Conservation (phyloP, 495 filamentous ascomycete species). For the Penicillium turbatum region DNA sequence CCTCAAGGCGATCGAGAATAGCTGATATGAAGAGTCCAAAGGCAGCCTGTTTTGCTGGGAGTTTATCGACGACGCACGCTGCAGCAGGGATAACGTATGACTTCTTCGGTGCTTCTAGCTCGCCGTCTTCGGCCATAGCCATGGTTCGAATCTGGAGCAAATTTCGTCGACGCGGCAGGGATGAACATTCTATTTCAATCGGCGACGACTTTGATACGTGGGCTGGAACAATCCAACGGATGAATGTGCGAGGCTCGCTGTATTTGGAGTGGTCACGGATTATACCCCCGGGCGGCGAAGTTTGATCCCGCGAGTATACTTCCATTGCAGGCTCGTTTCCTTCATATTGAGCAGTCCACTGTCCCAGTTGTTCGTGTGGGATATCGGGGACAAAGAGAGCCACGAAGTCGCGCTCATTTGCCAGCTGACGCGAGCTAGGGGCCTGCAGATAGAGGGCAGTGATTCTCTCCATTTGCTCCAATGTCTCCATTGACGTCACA, state of each 20-base stretch:
- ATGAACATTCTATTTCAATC: slow-evolving; percentile 29
- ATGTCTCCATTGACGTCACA: slow-evolving; percentile 3
- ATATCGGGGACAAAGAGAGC: slow-evolving; percentile 36
- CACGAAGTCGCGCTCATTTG: slow-evolving; percentile 38
- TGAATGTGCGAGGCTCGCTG: slow-evolving; percentile 29
- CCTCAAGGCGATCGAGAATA: slow-evolving; percentile 65
- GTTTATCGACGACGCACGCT: slow-evolving; percentile 44
- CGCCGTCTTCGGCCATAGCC: slow-evolving; percentile 7
- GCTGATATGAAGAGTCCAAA: slow-evolving; percentile 73
- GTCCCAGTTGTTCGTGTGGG: slow-evolving; percentile 10
- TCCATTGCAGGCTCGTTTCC: slow-evolving; percentile 25
- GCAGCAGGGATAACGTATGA: slow-evolving; percentile 20
- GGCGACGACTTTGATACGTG: neutral
- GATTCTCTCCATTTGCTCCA: slow-evolving; percentile 32
- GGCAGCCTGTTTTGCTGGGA: slow-evolving; percentile 56
- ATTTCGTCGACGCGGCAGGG: slow-evolving; percentile 30
- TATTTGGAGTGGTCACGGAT: slow-evolving; percentile 29
- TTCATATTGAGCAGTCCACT: slow-evolving; percentile 23
- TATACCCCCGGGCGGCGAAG: slow-evolving; percentile 19
- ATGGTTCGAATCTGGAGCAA: slow-evolving; percentile 25
- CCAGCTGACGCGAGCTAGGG: slow-evolving; percentile 36
- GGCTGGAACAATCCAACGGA: slow-evolving; percentile 21
- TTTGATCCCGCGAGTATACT: slow-evolving; percentile 13
- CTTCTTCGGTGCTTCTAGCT: slow-evolving; percentile 15
- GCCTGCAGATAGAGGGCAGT: slow-evolving; percentile 50